Base-by-base conservation (phyloP, 148 eudicot species). In the Silene latifolia region DNA sequence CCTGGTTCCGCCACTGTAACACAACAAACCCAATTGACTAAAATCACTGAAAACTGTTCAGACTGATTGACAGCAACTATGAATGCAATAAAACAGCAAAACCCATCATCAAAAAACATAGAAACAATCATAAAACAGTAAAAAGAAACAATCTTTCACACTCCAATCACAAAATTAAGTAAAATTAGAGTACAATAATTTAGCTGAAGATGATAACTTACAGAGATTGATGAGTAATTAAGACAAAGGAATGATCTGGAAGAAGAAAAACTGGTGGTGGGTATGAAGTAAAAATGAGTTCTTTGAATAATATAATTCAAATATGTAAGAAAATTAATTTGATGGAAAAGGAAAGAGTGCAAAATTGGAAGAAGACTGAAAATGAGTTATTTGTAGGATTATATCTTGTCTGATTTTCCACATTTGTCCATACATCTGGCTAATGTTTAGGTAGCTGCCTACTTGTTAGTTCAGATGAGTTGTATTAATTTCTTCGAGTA, bases 201-300 rank as follows among this genome's bases (percentile, higher is more conserved):
- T 12, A 51, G 56, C 17, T 48, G 0, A 51, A 51, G 56, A 51
- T 51, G 17, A 51, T 51, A 63, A 72, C 80, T 32, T 62, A 72
- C 81, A 25, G 15, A 66, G 10, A 32, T 15, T 18, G 54, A 64
- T 19, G 18, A 35, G 51, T 10, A 74, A 46, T 56, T 29, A 29
- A 62, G 24, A 63, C 6, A n/a, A 12, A 35, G 12, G 74, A 79
- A 71, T 69, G 35, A 27, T 75, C 60, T 64, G 35, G 78, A 75
- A 75, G 29, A 70, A 20, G 56, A 69, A 63, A 63, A 79, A 63
- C 24, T 54, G 32, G 72, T 75, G 78, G 78, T 74, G 74, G 69
- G 69, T 60, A 18, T n/a, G 59, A 17, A 42, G 20, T 9, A 70
- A 60, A 15, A 69, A 23, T 66, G 76, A 29, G 53, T 61, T 20